Evolutionary conservation across 805 yeast species (phyloP), one percentile per base, ranked within the genome.

Genomic region (Millerozyma acaciae): DNA sequence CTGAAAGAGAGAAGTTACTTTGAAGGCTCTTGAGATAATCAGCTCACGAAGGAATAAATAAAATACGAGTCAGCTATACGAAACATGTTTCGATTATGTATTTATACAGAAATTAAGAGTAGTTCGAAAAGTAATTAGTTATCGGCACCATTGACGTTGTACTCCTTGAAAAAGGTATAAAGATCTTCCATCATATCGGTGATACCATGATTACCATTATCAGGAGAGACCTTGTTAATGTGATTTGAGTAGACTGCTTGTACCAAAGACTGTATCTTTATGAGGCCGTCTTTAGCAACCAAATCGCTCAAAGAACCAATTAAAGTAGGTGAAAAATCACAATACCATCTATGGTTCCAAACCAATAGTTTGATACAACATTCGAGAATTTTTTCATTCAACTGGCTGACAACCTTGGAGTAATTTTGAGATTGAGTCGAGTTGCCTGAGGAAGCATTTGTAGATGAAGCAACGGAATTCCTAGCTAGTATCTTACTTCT

Each of bases 301-400:
- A 87, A 65, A 34, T 70, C 73, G 14, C 75, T 62, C 38, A 88
- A 60, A 0, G 78, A 62, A n/a, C 62, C 53, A n/a, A 79, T 52
- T 30, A 87, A 64, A 30, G 66, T 65, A 14, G 94, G 84, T 6
- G 94, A 80, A 52, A 88, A 90, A 44, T 90, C 96, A 43, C 80
- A 75, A 62, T 90, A 94, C 98, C 98, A 93, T 52, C 98, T 76
- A 58, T 89, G 97, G 53, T 87, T 84, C 97, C 97, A 94, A n/a
- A 93, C 95, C n/a, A 82, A 64, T 33, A 93, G 64, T 48, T 83
- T 84, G 21, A 89, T 85, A 36, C 79, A 60, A 15, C 81, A 63
- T 37, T 82, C 87, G 38, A 89, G 65, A 8, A 86, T 76, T 42
- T 70, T 67, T 32, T 69, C 73, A 49, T 79, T 77, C 32, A 75